Evolutionary conservation across 805 yeast species (phyloP), one percentile per base, ranked within the genome.

Genomic region (Saitoella complicata): DNA sequence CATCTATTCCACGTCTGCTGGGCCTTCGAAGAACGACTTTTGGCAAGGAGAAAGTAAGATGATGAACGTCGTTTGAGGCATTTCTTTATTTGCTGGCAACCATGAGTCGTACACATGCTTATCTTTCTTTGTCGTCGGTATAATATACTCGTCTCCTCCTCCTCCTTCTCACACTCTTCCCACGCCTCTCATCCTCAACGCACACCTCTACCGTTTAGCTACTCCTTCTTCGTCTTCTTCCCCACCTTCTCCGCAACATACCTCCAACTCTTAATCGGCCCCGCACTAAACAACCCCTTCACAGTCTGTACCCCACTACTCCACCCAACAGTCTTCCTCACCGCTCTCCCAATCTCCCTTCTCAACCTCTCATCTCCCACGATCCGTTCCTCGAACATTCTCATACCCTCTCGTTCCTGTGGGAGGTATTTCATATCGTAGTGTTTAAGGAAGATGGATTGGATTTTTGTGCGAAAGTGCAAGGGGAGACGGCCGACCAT

Each of bases 201-300:
- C 21, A 21, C 21, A 21, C 21, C 21, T 21, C 21, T 21, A 21
- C n/a, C n/a, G n/a, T n/a, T n/a, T 21, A 21, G 21, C 21, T 21
- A 21, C 21, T 21, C 21, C 21, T 21, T 21, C 21, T 4, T 21
- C 21, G 21, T 21, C 21, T 21, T 21, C 21, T 41, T 41, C 30
- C 34, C 34, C 13, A 69, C 63, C 61, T 87, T 87, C 41, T 84
- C 93, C 60, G 72, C 64, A 4, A 93, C 87, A 59, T 87, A 87
- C 54, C 70, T 73, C 42, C 76, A 57, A 7, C 87, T 75, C 57
- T 80, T 82, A 12, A 65, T 57, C 1, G 81, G 42, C 1, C 98
- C 98, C 1, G 97, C 95, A 3, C 94, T 85, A 38, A 84, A 64
- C 1, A 88, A 54, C 0, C 98, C 98, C 59, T 88, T 86, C 11